A percentile compares a stretch with the other conserved stretches of the same genome.
Evolutionary conservation across 129 eudicot genomes (phyloP).

Genomic region (Arctium minus): DNA sequence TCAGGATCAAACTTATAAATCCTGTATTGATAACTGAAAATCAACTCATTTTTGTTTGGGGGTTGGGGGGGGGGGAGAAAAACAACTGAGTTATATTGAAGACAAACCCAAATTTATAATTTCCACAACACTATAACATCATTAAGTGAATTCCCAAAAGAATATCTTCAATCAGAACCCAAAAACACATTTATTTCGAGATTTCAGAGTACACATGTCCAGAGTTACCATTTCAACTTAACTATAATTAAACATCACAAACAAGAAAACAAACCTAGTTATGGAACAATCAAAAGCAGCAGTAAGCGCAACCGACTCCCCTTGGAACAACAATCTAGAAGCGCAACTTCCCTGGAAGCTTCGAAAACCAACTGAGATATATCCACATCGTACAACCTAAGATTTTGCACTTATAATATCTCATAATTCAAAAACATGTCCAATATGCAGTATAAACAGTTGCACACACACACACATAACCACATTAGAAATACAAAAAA

Average conservation of each 20-base stretch:
- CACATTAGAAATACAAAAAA: too few relatives aligned
- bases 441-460: too few relatives aligned
- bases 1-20: not conserved
- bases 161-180: too few relatives aligned
- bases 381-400: constrained; percentile 67
- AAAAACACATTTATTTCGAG: too few relatives aligned
- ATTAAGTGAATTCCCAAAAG: too few relatives aligned
- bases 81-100: too few relatives aligned
- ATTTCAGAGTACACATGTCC: not conserved
- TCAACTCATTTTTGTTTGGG: too few relatives aligned
- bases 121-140: too few relatives aligned
- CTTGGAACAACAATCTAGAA: constrained; percentile 84
- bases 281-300: constrained; percentile 63
- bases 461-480: too few relatives aligned
- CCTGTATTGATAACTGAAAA: not conserved
- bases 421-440: not conserved
- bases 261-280: constrained; percentile 41
- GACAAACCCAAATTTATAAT: too few relatives aligned
- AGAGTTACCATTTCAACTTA: not conserved
- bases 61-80: too few relatives aligned
- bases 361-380: constrained; percentile 43
- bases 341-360: constrained; percentile 47
- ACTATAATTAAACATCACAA: not conserved
- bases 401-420: constrained; percentile 39
- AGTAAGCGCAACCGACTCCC: constrained; percentile 47